Evolutionary conservation across 202 grass and related monocot species (phyloP).

Genomic region (Hordeum pubiflorum): DNA sequence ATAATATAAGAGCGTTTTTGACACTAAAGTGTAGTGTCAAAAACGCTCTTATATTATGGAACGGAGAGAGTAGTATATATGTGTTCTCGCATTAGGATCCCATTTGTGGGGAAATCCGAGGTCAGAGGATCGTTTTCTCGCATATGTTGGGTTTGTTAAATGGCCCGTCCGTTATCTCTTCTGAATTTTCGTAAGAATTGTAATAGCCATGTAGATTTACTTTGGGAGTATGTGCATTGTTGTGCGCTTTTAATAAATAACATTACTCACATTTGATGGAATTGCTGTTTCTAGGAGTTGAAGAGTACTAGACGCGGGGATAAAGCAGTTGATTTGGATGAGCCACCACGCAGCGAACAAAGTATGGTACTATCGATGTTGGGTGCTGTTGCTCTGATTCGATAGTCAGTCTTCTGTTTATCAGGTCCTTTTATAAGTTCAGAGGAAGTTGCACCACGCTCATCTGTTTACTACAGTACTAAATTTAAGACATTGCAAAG

Average conservation of each 20-base stretch:
- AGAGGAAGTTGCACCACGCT: not conserved
- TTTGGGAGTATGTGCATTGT: not conserved
- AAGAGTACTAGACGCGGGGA: not conserved
- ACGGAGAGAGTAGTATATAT: no score
- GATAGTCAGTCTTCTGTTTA: not conserved
- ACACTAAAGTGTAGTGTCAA: no score
- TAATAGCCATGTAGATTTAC: not conserved
- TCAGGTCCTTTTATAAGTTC: not conserved
- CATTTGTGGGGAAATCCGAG: not conserved
- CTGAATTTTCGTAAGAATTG: not conserved
- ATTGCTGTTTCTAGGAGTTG: conserved; percentile 1
- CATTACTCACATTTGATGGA: not conserved
- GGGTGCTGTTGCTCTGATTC: not conserved
- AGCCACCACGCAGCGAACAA: conserved; percentile 1
- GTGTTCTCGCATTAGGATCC: not conserved
- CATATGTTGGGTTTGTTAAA: not conserved
- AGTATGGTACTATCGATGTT: not conserved
- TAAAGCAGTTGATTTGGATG: conserved; percentile 27
- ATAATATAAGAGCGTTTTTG: no score
- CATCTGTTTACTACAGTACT: not conserved
- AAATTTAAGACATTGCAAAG: not conserved
- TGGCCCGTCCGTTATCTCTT: not conserved
- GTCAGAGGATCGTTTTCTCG: not conserved
- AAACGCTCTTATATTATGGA: no score
- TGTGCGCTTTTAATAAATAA: not conserved